Conservation (phyloP, 441 rosid genomes). For the Adansonia grandidieri region DNA sequence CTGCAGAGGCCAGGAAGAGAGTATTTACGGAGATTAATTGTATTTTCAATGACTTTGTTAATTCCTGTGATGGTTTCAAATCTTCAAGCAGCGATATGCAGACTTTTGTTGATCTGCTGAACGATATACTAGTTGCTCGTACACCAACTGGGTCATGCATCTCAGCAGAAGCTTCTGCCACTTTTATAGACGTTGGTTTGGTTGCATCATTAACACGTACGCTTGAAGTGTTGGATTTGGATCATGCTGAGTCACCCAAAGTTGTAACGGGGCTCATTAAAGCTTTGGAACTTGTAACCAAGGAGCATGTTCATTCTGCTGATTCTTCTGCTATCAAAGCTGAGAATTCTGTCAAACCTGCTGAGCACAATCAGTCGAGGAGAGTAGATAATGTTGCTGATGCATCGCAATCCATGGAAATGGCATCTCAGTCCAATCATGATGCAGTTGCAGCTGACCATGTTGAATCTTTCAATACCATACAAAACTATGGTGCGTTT, state of each 20-base stretch:
- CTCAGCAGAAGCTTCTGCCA: slow-evolving; percentile 89
- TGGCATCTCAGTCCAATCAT: slow-evolving; percentile 59
- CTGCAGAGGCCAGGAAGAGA: slow-evolving; percentile 93
- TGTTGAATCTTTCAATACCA: slow-evolving; percentile 58
- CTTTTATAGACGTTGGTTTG: slow-evolving; percentile 91
- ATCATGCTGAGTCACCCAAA: slow-evolving; percentile 85
- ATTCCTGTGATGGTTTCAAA: slow-evolving; percentile 58
- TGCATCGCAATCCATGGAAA: slow-evolving; percentile 60
- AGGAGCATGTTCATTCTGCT: slow-evolving; percentile 83
- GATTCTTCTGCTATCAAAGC: slow-evolving; percentile 61
- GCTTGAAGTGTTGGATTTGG: slow-evolving; percentile 93
- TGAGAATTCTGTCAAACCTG: slow-evolving; percentile 68
- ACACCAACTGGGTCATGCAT: slow-evolving; percentile 86
- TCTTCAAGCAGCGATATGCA: slow-evolving; percentile 74
- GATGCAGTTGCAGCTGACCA: slow-evolving; percentile 62
- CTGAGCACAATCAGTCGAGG: slow-evolving; percentile 56
- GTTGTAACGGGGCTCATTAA: slow-evolving; percentile 82
- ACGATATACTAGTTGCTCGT: slow-evolving; percentile 93
- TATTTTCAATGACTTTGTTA: slow-evolving; percentile 72
- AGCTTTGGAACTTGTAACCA: slow-evolving; percentile 92
- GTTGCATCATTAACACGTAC: slow-evolving; percentile 77
- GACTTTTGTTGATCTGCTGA: slow-evolving; percentile 75
- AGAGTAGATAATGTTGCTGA: slow-evolving; percentile 63
- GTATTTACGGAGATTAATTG: slow-evolving; percentile 72
- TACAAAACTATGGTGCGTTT: slow-evolving; percentile 66